A percentile compares a stretch with the other conserved stretches of the same genome.
These are phyloP conservation scores for Sclerotinia spermophila DNA, from an alignment of 2,329 filamentous ascomycete genomes.

Conservation along the genomic window DNA sequence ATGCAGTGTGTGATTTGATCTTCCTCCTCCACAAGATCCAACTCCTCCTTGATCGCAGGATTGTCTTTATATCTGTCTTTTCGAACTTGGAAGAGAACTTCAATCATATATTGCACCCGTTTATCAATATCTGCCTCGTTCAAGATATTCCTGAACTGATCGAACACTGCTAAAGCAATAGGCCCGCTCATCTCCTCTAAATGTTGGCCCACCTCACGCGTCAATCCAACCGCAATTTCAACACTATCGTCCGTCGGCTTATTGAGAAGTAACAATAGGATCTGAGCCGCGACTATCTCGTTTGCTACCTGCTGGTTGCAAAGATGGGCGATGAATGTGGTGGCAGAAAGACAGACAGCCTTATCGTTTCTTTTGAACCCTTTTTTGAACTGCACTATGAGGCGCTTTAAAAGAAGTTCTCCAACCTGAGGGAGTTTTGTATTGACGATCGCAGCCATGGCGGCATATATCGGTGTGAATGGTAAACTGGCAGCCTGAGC, in stretches of 20 bases:
- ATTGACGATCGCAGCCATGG: constrained; percentile 94
- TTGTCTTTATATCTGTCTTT: constrained; percentile 98
- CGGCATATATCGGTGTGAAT: constrained; percentile 94
- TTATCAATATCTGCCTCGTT: constrained; percentile 98
- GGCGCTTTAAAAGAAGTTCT: constrained; percentile 78
- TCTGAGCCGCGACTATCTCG: constrained; percentile 90
- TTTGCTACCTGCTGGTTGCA: constrained; percentile 95
- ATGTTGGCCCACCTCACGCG: constrained; percentile 88
- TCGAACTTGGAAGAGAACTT: constrained; percentile 92
- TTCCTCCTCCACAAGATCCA: constrained; percentile 95
- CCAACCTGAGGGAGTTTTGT: constrained; percentile 95
- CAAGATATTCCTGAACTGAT: constrained; percentile 91
- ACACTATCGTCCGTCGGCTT: constrained; percentile 97
- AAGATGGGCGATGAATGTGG: constrained; percentile 90
- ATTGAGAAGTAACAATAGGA: constrained; percentile 83
- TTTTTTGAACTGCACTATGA: constrained; percentile 92
- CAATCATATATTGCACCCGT: constrained; percentile 98
- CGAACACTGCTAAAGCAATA: constrained; percentile 86
- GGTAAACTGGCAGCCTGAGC: constrained; percentile 93
- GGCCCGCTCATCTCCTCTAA: constrained; percentile 91
- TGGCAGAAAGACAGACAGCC: constrained; percentile 86
- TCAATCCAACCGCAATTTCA: constrained; percentile 93
- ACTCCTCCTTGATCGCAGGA: constrained; percentile 81
- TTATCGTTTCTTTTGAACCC: constrained; percentile 97
- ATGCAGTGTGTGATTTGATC: constrained; percentile 93